Base-by-base conservation (phyloP, 1,139 yeast species). In the Lodderomyces parapsilosis region DNA sequence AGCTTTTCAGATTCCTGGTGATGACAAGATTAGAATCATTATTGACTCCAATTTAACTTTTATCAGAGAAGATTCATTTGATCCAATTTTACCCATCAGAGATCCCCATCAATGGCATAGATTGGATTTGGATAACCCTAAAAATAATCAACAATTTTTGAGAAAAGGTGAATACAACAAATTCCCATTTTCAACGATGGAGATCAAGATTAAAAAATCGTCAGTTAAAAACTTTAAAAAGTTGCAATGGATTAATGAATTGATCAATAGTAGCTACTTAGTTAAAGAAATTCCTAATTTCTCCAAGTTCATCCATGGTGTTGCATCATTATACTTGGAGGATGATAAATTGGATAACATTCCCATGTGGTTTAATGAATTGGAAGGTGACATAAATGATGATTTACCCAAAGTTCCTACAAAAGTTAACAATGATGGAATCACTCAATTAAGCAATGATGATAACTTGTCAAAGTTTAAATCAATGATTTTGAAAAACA, bases 1-100 rank as follows among this genome's bases (percentile, higher is more conserved):
- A 13, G 98, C 98, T 1, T 93, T 93, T 73, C 97, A 93, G 70
- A 91, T 93, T 53, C 99, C 99, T 1, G 98, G 98, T 48, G 98
- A 93, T 61, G 95, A 90, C 60, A 80, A 90, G 56, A 84, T 91
- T 39, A 81, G 97, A 61, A 83, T 91, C 47, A 83, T 89, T 32
- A 86, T 93, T 51, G 99, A 93, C 65, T 86, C 95, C 10, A 93
- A 93, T 60, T 80, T 93, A 47, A 63, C 84, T 41, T 90, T 88
- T 59, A 84, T 93, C 47, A 80, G 98, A 57, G 99, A 93, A 63
- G 98, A 93, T 63, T 67, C 93, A 0, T 85, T 91, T 60, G 96
- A 90, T 63, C 68, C 75, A 42, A 83, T 81, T 51, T 78, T 91
- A 54, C 98, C 98, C 19, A 86, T 90, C 47, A 83, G 99, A 66